Conservation (phyloP, 1,284 basidiomycete species). For the Sporisorium graminicola region DNA sequence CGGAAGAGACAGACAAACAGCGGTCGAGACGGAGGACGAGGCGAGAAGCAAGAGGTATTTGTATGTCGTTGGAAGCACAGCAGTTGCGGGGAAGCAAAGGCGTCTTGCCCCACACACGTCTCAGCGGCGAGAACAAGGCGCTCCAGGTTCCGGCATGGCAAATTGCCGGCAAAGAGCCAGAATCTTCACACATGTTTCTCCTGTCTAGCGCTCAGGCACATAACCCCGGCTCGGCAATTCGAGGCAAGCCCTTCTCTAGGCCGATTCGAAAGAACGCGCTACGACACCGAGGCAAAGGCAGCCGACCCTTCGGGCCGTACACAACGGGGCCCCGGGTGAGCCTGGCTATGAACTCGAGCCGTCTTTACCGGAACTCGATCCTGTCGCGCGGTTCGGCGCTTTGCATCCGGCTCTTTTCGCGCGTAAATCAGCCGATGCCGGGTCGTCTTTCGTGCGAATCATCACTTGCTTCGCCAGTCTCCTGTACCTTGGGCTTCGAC, state of each 20-base stretch:
- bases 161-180: constrained; percentile 10
- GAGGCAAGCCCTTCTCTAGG: background rate
- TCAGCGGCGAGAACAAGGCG: too few relatives aligned
- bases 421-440: background rate
- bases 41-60: constrained; percentile 12
- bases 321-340: constrained; percentile 12
- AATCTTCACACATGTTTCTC: background rate
- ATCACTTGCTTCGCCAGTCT: too few relatives aligned
- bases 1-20: background rate
- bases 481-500: too few relatives aligned
- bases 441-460: constrained; percentile 19
- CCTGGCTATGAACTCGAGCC: constrained; percentile 4
- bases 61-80: background rate
- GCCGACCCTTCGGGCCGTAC: background rate
- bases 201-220: background rate
- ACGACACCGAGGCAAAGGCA: background rate
- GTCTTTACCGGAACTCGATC: constrained; percentile 23
- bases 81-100: constrained; percentile 24
- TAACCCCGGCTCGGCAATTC: too few relatives aligned
- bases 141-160: constrained; percentile 14
- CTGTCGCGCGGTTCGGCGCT: constrained; percentile 20
- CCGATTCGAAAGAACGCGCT: background rate
- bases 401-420: constrained; percentile 1
- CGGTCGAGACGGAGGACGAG: background rate
- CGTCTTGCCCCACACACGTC: background rate